Conservation (phyloP, 176 grass and related monocot species). For the Cymbopogon citratus region DNA sequence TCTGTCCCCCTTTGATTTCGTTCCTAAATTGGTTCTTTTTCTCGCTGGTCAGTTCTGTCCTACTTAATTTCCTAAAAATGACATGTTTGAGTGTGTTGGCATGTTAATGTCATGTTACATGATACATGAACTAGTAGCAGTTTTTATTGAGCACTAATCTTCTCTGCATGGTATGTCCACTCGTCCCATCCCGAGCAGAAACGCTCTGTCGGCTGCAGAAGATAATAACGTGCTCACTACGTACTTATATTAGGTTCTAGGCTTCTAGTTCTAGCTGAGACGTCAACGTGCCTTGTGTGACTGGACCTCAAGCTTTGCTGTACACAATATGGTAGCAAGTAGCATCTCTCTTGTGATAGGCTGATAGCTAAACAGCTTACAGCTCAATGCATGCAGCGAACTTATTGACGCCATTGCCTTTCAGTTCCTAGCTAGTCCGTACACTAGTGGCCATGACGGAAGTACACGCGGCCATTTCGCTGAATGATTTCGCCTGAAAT, state of each 20-base stretch:
- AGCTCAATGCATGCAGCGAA: conserved; percentile 8
- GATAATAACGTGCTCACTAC: neutral
- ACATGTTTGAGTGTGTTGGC: neutral
- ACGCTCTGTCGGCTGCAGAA: neutral
- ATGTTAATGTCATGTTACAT: neutral
- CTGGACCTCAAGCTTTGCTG: neutral
- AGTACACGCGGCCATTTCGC: neutral
- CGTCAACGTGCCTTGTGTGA: conserved; percentile 22
- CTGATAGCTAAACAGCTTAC: conserved; percentile 2
- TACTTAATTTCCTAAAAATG: neutral
- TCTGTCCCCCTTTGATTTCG: too few species aligned
- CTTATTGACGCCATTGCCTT: neutral
- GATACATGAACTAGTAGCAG: neutral
- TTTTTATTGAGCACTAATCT: neutral
- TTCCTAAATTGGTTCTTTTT: neutral
- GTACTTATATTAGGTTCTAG: too few species aligned
- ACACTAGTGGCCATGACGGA: neutral
- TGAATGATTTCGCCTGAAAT: conserved; percentile 3
- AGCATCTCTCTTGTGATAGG: neutral
- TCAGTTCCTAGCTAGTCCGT: too few species aligned
- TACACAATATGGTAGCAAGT: neutral
- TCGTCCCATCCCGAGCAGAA: neutral
- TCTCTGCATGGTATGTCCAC: neutral
- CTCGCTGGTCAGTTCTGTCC: neutral
- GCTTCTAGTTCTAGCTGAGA: conserved; percentile 12